Evolutionary conservation across 345 rosid genomes (phyloP), one percentile per base, ranked within the genome.

Genomic region (Triadica sebifera): DNA sequence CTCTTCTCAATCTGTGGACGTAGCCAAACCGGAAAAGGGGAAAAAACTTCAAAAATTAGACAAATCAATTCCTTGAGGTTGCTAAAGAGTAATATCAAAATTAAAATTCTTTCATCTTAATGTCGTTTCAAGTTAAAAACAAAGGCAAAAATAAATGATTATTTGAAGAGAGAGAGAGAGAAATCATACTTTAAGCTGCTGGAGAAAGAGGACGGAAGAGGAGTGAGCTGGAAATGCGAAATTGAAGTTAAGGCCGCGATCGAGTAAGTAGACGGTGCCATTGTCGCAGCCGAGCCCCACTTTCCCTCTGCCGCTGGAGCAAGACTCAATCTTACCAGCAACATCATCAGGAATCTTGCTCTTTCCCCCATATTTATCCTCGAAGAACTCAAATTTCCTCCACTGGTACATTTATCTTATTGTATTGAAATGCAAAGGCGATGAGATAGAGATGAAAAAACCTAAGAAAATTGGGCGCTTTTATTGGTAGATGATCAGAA

Each of bases 351-450:
- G 99, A 65, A 95, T 88, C 81, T 64, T 46, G 82, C 83, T 66
- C 82, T 92, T 87, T 10, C 97, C 93, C 8, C 92, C 91, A 77
- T 89, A 87, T 84, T 93, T 95, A 84, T 95, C 98, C 88, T 95
- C 97, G 86, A 95, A 95, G 89, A 95, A 95, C 12, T 95, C 99
- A 83, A 95, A 95, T 84, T 95, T 95, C 81, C 99, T 88, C 98
- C 87, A 95, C 73, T 91, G 97, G 71, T 91, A 93, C 98, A 95
- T 95, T 13, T 15, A 22, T 12, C 12, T 19, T 19, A 7, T 7
- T 41, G 46, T 13, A 19, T 38, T 64, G 67, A 37, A 39, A 17
- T 24, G 24, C 37, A n/a, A n/a, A n/a, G n/a, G n/a, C n/a, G n/a
- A n/a, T n/a, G n/a, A n/a, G n/a, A n/a, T n/a, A n/a, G 16, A 6